Evolutionary conservation across 768 basidiomycete species (phyloP).

Genomic region (Podaxis carcinomalis): DNA sequence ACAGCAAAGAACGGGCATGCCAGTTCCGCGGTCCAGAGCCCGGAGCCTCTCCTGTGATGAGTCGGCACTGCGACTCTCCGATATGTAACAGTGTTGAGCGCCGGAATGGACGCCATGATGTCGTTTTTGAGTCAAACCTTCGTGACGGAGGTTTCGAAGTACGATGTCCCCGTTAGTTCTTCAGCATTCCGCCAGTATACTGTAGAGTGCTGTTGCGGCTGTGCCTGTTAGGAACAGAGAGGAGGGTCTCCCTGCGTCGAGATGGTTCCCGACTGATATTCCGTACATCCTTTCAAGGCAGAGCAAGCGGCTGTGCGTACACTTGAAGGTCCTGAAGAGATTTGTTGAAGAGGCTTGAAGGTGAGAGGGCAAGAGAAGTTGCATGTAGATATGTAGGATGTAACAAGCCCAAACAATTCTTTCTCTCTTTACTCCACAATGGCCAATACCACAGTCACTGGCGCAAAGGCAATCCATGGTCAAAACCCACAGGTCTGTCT

Average conservation of each 20-base stretch:
- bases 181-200: neutral
- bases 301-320: no score
- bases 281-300: no score
- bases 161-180: neutral
- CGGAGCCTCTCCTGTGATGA: neutral
- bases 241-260: no score
- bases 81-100: neutral
- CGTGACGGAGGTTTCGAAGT: neutral
- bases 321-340: neutral
- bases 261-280: no score
- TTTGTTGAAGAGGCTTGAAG: neutral
- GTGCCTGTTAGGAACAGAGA: no score
- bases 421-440: conserved; percentile 33
- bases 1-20: neutral
- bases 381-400: neutral
- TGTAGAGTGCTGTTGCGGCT: neutral
- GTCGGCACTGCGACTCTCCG: neutral
- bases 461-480: conserved; percentile 89
- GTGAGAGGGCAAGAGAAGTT: neutral
- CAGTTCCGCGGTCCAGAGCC: neutral
- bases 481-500: conserved; percentile 86
- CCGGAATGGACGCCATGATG: neutral
- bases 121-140: neutral
- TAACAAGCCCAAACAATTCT: conserved; percentile 10
- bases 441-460: conserved; percentile 91